Base-by-base conservation (phyloP, 2,329 filamentous ascomycete species). In the Hymenoscyphus scutula region DNA sequence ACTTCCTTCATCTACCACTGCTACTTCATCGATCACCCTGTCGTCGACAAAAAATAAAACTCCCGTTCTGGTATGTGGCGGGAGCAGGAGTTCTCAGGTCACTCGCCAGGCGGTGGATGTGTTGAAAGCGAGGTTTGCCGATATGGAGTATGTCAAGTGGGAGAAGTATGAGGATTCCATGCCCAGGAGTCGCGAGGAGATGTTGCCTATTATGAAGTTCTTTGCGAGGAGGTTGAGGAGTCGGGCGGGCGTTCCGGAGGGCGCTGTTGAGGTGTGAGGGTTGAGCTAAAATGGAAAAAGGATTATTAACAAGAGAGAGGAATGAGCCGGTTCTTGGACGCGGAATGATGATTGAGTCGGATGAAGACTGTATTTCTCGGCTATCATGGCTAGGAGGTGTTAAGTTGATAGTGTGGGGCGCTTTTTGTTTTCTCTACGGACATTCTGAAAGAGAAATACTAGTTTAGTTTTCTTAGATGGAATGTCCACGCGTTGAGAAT, bases 171-270 rank as follows among this genome's bases (percentile, higher is more conserved):
- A 88, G 5, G 91, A 96, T 75, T 83, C 83, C 1, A 97, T 97
- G 93, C 92, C 92, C n/a, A 79, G 81, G 54, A 89, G 82, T 73
- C 82, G 89, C 59, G 92, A 96, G 11, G 93, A 98, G 80, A 93
- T 96, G 83, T 73, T 93, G 71, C 92, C 93, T 0, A 83, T 97
- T 64, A 97, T 97, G 92, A 85, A 89, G 72, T 97, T 89, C 70
- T 83, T 92, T 70, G 88, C 88, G 0, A 82, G 88, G 58, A 82
- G 88, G 70, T 75, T 95, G 64, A 68, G 77, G 66, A 85, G 82
- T 68, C 77, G 75, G 53, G 79, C 76, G 61, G 83, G 82, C 0
- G 79, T 84, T 6, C 82, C 82, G 0, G 76, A 79, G 61, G 83
- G 81, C 0, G 80, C 78, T 65, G 76, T 83, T 1, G 82, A 85